A percentile compares a stretch with the other conserved stretches of the same genome.
phyloP scores from a whole-genome alignment of 768 basidiomycete species.

The Cytidiella melzeri region DNA sequence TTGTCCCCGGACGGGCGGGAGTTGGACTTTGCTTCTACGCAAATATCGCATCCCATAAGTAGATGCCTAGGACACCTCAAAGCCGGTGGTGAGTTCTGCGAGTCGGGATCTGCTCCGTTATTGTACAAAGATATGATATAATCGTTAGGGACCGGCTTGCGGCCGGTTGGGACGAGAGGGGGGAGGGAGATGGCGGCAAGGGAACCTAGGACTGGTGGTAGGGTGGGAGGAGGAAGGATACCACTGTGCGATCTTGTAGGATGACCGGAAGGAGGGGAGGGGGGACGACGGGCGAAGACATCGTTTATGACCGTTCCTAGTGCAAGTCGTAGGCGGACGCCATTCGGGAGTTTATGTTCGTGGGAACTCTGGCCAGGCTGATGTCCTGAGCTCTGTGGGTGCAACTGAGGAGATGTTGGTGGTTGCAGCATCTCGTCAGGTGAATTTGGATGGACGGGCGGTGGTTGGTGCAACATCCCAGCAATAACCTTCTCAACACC shows the following conservation, averaged over 20 bases:
- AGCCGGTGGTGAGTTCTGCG: slow-evolving; percentile 55
- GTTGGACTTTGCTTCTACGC: slow-evolving; percentile 51
- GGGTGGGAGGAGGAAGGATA: slow-evolving; percentile 1
- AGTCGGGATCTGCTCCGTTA: slow-evolving; percentile 54
- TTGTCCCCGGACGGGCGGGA: slow-evolving; percentile 14
- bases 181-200: slow-evolving; percentile 14
- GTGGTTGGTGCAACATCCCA: slow-evolving; percentile 77
- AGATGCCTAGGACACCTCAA: slow-evolving; percentile 71
- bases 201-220: slow-evolving; percentile 19
- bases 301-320: slow-evolving; percentile 77
- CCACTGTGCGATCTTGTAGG: neutral
- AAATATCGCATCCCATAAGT: slow-evolving; percentile 69
- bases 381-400: slow-evolving; percentile 22
- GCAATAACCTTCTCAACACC: slow-evolving; percentile 78
- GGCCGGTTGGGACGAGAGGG: slow-evolving; percentile 5
- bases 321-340: slow-evolving; percentile 71
- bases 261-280: slow-evolving; percentile 25
- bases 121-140: slow-evolving; percentile 49
- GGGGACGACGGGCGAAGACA: slow-evolving; percentile 67
- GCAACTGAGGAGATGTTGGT: slow-evolving; percentile 44
- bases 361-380: slow-evolving; percentile 23
- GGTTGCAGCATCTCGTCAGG: slow-evolving; percentile 49
- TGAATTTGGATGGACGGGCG: slow-evolving; percentile 50
- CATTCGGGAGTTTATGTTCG: slow-evolving; percentile 69
- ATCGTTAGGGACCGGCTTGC: slow-evolving; percentile 22